These are phyloP conservation scores for Dactylellina drechsleri DNA, from an alignment of 2,329 filamentous ascomycete genomes.

Conservation along the genomic window DNA sequence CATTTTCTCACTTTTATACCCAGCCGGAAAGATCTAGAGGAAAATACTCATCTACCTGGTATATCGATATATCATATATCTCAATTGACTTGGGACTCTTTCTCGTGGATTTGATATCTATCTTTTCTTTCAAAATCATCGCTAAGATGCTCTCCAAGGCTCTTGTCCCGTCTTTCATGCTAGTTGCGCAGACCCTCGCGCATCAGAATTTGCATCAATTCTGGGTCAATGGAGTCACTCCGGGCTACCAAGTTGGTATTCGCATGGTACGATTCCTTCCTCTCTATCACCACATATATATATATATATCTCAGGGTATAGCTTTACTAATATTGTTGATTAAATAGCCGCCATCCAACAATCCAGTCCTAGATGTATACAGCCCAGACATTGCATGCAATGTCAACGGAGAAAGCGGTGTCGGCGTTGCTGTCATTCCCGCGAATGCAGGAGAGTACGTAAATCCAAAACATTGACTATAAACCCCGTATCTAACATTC, in stretches of 20 bases:
- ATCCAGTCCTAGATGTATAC: constrained; percentile 46
- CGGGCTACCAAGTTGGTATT: constrained; percentile 55
- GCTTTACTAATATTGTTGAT: constrained; percentile 2
- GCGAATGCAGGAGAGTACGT: constrained; percentile 54
- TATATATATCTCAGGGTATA: not conserved
- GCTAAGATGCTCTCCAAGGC: constrained; percentile 42
- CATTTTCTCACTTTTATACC: not conserved
- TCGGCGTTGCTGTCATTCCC: constrained; percentile 59
- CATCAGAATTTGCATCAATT: constrained; percentile 64
- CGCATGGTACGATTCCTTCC: constrained; percentile 44
- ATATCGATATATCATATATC: constrained; percentile 7
- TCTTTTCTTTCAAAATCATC: not conserved
- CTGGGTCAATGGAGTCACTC: constrained; percentile 61
- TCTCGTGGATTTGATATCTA: constrained; percentile 42
- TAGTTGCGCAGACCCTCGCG: constrained; percentile 56
- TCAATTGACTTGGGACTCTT: constrained; percentile 42
- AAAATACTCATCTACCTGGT: not conserved
- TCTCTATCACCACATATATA: not conserved
- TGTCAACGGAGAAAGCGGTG: constrained; percentile 47
- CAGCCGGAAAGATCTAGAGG: not conserved
- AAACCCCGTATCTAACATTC: constrained; percentile 59
- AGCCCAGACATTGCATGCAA: constrained; percentile 52
- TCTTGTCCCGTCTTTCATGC: constrained; percentile 36
- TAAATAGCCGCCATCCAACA: constrained; percentile 50
- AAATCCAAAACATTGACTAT: constrained; percentile 40